Conservation (phyloP, 140 eudicot genomes). For the Oenanthe javanica region DNA sequence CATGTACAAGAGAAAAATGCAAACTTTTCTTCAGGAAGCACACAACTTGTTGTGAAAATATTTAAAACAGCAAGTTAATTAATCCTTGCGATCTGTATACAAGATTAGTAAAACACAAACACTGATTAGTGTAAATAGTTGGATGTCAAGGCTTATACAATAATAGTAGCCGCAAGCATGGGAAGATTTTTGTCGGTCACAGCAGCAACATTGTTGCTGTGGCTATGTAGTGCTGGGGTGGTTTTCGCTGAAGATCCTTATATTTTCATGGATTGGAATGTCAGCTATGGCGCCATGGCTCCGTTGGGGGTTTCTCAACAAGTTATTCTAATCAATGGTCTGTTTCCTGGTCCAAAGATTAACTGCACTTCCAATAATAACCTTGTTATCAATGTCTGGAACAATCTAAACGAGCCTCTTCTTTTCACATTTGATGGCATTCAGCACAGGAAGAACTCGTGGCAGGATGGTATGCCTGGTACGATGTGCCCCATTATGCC, state of each 20-base stretch:
- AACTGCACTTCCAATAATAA: slow-evolving; percentile 68
- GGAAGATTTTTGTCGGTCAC: background rate
- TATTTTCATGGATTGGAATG: slow-evolving; percentile 50
- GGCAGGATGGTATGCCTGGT: slow-evolving; percentile 72
- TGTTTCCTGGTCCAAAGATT: slow-evolving; percentile 62
- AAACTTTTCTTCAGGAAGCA: background rate
- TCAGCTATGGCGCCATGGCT: slow-evolving; percentile 58
- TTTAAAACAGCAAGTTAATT: background rate
- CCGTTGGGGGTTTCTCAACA: slow-evolving; percentile 70
- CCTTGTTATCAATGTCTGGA: slow-evolving; percentile 51
- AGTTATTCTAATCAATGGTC: slow-evolving; percentile 58
- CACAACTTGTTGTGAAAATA: background rate
- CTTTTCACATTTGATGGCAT: slow-evolving; percentile 59
- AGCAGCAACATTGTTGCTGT: slow-evolving; percentile 19
- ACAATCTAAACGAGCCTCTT: slow-evolving; percentile 65
- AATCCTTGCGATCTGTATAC: background rate
- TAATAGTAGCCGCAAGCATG: background rate
- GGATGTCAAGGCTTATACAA: no score
- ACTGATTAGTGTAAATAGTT: background rate
- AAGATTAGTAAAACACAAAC: background rate
- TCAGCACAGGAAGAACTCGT: slow-evolving; percentile 67
- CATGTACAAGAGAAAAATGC: background rate
- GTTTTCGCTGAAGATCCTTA: slow-evolving; percentile 59
- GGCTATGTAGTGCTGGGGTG: slow-evolving; percentile 16
- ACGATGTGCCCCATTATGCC: slow-evolving; percentile 84